phyloP scores from a whole-genome alignment of 2,329 filamentous ascomycete species.

The Colletotrichum shisoi region DNA sequence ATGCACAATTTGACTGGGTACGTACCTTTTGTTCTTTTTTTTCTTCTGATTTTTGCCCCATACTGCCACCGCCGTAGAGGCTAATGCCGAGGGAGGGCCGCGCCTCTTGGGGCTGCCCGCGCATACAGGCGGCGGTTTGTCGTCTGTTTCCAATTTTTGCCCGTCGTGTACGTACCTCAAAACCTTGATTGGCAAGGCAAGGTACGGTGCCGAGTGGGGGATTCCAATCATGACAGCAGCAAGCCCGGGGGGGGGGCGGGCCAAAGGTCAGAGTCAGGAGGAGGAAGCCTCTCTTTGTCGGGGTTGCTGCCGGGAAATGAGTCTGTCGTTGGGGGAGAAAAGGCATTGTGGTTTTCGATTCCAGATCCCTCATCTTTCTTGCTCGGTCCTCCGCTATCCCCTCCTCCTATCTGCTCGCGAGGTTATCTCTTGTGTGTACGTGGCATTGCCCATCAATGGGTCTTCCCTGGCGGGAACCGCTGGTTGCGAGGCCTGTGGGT shows the following conservation, averaged over 20 bases:
- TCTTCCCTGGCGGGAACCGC: slow-evolving; percentile 38
- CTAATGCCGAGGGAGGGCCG: slow-evolving; percentile 39
- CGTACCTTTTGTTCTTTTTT: slow-evolving; percentile 13
- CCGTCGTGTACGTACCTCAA: slow-evolving; percentile 34
- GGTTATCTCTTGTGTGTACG: slow-evolving; percentile 38
- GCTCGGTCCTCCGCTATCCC: slow-evolving; percentile 2
- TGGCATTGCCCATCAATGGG: slow-evolving; percentile 39
- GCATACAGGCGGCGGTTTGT: slow-evolving; percentile 36
- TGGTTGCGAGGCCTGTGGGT: slow-evolving; percentile 34
- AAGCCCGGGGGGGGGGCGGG: slow-evolving; percentile 12
- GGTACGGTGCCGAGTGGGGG: slow-evolving; percentile 37
- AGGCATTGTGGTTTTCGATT: slow-evolving; percentile 13
- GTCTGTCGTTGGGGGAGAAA: slow-evolving; percentile 5
- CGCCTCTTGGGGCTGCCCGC: slow-evolving; percentile 39
- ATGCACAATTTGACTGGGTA: slow-evolving; percentile 34
- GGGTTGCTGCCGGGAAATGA: not conserved
- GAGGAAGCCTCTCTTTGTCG: not conserved
- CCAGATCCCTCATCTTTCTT: slow-evolving; percentile 16
- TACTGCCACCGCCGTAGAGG: slow-evolving; percentile 34
- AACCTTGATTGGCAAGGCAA: slow-evolving; percentile 33
- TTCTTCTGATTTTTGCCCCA: slow-evolving; percentile 32
- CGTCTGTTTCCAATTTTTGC: slow-evolving; percentile 38
- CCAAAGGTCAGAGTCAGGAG: slow-evolving; percentile 11
- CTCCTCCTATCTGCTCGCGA: slow-evolving; percentile 15
- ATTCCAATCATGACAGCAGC: slow-evolving; percentile 32